Evolutionary conservation across 2,329 filamentous ascomycete genomes (phyloP), one percentile per base, ranked within the genome.

Genomic region (Ophiostoma pallidulum): DNA sequence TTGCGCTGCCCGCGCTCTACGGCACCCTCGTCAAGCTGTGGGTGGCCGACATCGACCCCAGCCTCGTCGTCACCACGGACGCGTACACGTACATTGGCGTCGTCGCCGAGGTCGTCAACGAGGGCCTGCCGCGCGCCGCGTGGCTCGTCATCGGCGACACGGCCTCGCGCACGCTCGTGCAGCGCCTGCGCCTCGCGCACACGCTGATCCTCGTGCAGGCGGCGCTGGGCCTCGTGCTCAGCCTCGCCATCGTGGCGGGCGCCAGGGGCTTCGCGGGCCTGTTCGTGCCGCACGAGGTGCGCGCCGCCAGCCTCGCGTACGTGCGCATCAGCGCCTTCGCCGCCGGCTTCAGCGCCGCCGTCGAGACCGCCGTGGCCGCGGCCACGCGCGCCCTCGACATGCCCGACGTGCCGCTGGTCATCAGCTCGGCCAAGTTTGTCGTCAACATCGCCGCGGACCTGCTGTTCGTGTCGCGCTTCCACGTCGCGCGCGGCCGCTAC

Each of bases 141-240:
- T 88, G 79, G 76, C 68, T 80, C 6, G 72, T 84, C 48, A 85
- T 87, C 48, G 82, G 80, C 8, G 80, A 87, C 61, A 72, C 71
- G 24, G 63, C 74, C 0, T 77, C 73, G 1, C 71, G 80, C 2
- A 65, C 66, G 0, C 59, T 73, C 0, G 50, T 62, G 0, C 67
- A 74, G 13, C 71, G 82, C 0, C 63, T 86, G 2, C 64, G 69
- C 4, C 69, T 86, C 2, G 71, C 81, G 0, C 72, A 84, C 51
- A 86, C 82, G 0, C 66, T 84, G 2, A 66, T 84, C 3, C 64
- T 80, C 10, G 73, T 82, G 53, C 82, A 86, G 57, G 59, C 68
- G 0, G 33, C 73, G 0, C 63, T 84, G 0, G 80, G 81, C 0
- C 50, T 77, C 0, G 61, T 82, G 20, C 67, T 86, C 65, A 82